phyloP scores from a whole-genome alignment of 2,329 filamentous ascomycete genomes.

The Trichoderma brevicompactum region DNA sequence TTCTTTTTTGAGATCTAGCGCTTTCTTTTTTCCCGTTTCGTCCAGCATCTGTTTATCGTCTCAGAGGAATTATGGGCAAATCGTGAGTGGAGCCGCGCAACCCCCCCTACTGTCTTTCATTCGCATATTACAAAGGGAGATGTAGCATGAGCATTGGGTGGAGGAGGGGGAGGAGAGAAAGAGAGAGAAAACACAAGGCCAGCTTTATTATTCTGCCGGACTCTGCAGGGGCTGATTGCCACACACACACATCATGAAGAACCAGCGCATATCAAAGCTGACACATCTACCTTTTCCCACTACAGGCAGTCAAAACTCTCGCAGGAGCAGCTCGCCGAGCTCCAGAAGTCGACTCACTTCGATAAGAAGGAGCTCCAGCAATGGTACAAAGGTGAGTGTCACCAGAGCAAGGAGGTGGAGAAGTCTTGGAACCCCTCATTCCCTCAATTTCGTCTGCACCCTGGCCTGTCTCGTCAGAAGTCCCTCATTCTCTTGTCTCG shows the following conservation, averaged over 20 bases:
- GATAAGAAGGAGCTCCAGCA: constrained; percentile 99
- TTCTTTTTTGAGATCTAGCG: not conserved
- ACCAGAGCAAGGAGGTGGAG: not conserved
- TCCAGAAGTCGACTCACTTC: constrained; percentile 97
- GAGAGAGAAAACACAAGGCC: not conserved
- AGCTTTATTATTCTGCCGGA: not conserved
- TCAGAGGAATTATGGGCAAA: constrained; percentile 26
- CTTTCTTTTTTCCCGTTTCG: not conserved
- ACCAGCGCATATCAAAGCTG: not conserved
- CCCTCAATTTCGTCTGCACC: constrained; percentile 4
- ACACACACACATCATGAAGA: not conserved
- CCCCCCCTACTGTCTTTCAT: not conserved
- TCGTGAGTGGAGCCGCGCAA: constrained; percentile 27
- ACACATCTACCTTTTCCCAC: not conserved
- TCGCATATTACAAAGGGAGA: constrained; percentile 8
- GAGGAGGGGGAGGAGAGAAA: not conserved
- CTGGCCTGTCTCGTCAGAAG: not conserved
- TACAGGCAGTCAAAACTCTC: constrained; percentile 95
- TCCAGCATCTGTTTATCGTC: not conserved
- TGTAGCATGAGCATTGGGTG: not conserved
- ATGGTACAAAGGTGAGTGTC: constrained; percentile 94
- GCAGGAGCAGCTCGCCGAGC: constrained; percentile 90
- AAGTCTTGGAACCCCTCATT: not conserved
- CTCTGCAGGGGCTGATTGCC: not conserved
- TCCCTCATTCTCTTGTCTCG: not conserved